These are phyloP conservation scores for Paramecium pentaurelia DNA, from an alignment of 73 alveolate species.

Conservation along the genomic window DNA sequence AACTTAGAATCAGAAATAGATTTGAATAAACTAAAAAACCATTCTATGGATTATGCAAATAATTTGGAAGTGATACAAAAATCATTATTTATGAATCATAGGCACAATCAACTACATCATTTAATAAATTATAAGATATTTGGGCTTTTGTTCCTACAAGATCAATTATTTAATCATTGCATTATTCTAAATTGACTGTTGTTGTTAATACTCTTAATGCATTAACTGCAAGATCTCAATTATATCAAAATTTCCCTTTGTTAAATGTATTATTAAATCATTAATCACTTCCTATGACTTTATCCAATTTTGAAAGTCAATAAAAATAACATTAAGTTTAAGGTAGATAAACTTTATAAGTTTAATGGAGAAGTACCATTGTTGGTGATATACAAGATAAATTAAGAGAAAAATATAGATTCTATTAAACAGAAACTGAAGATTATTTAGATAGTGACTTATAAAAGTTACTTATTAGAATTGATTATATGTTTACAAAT, in stretches of 20 bases:
- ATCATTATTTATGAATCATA: background rate
- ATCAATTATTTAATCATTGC: background rate
- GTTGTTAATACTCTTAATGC: constrained; percentile 55
- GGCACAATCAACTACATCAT: background rate
- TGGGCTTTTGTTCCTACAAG: background rate
- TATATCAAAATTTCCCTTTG: constrained; percentile 48
- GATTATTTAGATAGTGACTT: constrained; percentile 34
- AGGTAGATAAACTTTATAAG: constrained; percentile 41
- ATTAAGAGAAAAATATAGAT: constrained; percentile 48
- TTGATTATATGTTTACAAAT: constrained; percentile 51
- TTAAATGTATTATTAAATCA: constrained; percentile 25
- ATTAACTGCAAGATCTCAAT: constrained; percentile 44
- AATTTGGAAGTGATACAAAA: constrained; percentile 8
- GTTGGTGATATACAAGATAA: constrained; percentile 48
- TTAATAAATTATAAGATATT: background rate
- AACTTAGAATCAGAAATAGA: constrained; percentile 59
- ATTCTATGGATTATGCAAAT: background rate
- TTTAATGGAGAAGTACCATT: constrained; percentile 52
- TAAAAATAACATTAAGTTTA: constrained; percentile 17
- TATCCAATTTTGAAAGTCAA: constrained; percentile 25
- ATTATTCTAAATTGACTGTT: constrained; percentile 17
- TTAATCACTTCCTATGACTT: constrained; percentile 13
- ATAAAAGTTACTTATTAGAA: constrained; percentile 41
- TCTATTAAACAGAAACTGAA: constrained; percentile 53
- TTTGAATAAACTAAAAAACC: constrained; percentile 36